Conservation (phyloP, 495 filamentous ascomycete species). For the Neurospora africana region DNA sequence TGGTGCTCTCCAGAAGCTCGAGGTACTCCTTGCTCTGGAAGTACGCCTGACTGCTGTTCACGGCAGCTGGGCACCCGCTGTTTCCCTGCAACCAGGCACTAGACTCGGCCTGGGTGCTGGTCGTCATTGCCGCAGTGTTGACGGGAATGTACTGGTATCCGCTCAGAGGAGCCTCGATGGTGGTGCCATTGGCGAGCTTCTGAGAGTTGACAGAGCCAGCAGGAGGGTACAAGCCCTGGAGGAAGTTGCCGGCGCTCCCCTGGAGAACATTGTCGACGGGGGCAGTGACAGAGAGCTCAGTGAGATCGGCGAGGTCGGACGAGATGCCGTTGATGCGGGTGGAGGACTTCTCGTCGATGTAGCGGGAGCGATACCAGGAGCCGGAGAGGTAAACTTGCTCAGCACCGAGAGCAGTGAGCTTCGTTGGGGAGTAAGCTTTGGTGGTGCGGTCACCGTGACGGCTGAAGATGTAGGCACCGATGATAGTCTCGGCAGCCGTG, state of each 20-base stretch:
- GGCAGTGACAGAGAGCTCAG: conserved; percentile 50
- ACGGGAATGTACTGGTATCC: conserved; percentile 69
- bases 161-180: conserved; percentile 46
- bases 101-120: conserved; percentile 44
- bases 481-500: conserved; percentile 45
- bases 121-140: conserved; percentile 34
- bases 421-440: conserved; percentile 38
- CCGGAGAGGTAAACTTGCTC: conserved; percentile 55
- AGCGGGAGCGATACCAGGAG: conserved; percentile 47
- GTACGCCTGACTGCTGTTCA: conserved; percentile 60
- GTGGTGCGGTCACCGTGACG: conserved; percentile 66
- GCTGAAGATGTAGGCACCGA: conserved; percentile 60
- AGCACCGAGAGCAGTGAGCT: conserved; percentile 59
- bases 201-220: conserved; percentile 37
- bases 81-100: conserved; percentile 51
- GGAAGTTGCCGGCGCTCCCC: conserved; percentile 62
- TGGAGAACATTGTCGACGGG: conserved; percentile 54
- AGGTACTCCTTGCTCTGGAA: conserved; percentile 52
- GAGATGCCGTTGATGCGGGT: conserved; percentile 31
- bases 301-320: conserved; percentile 46
- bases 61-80: conserved; percentile 48
- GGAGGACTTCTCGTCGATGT: conserved; percentile 36
- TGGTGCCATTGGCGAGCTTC: conserved; percentile 50
- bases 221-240: conserved; percentile 77
- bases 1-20: conserved; percentile 37